Evolutionary conservation across 2,329 filamentous ascomycete genomes (phyloP).

Genomic region (Sphaerostilbella broomeana): DNA sequence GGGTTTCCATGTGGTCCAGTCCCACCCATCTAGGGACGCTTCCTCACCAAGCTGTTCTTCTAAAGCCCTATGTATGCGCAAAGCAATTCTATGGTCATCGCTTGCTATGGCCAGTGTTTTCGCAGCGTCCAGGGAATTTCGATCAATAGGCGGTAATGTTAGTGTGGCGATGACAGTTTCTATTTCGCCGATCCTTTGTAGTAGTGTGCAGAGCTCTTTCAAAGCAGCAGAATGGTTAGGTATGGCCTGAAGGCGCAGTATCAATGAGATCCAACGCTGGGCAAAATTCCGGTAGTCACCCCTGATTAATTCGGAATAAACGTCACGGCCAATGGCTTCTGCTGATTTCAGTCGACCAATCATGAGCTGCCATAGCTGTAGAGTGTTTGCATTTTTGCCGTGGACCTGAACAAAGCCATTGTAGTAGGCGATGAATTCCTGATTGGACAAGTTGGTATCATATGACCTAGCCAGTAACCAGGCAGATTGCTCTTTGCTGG

Average conservation of each 20-base stretch:
- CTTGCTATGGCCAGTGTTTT: constrained; percentile 16
- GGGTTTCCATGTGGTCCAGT: constrained; percentile 28
- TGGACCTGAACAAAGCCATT: neutral
- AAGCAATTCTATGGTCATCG: constrained; percentile 21
- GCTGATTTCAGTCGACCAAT: constrained; percentile 14
- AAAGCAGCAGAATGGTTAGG: constrained; percentile 2
- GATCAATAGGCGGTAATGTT: constrained; percentile 6
- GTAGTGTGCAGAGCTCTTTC: constrained; percentile 14
- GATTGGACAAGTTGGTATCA: constrained; percentile 10
- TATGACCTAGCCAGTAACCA: constrained; percentile 20
- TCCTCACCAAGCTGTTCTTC: constrained; percentile 4
- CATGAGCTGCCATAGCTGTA: constrained; percentile 21
- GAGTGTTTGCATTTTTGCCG: constrained; percentile 3
- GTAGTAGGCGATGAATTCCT: constrained; percentile 14
- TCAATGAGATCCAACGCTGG: constrained; percentile 17
- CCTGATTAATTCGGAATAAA: constrained; percentile 10
- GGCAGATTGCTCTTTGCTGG: constrained; percentile 14
- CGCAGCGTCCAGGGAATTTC: constrained; percentile 10
- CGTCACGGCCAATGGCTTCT: constrained; percentile 3
- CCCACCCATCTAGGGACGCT: constrained; percentile 18
- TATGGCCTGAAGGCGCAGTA: constrained; percentile 12
- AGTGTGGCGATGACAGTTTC: constrained; percentile 10
- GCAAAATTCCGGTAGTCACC: constrained; percentile 10
- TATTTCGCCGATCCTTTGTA: constrained; percentile 15
- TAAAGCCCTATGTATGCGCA: constrained; percentile 19